These are phyloP conservation scores for Hapsidospora chrysogenum DNA, from an alignment of 495 filamentous ascomycete genomes.

Conservation along the genomic window DNA sequence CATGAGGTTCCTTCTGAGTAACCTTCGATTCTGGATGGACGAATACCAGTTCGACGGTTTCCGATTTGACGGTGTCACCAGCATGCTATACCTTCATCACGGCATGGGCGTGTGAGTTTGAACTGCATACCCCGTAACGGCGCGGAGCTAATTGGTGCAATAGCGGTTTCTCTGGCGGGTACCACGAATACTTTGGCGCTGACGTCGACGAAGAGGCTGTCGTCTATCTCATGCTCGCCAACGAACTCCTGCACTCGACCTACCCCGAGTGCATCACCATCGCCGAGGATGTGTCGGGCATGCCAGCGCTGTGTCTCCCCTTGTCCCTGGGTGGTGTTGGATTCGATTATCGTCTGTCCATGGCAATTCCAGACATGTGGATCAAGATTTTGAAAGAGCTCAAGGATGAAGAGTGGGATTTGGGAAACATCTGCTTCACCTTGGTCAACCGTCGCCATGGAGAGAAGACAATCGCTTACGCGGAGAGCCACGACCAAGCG, in stretches of 20 bases:
- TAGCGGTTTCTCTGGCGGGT: slow-evolving; percentile 93
- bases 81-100: slow-evolving; percentile 92
- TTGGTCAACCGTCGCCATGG: slow-evolving; percentile 86
- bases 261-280: slow-evolving; percentile 81
- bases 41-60: slow-evolving; percentile 95
- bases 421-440: slow-evolving; percentile 67
- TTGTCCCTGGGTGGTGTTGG: slow-evolving; percentile 79
- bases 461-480: slow-evolving; percentile 97
- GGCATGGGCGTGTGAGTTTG: slow-evolving; percentile 87
- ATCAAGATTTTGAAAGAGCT: slow-evolving; percentile 96
- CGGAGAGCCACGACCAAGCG: slow-evolving; percentile 96
- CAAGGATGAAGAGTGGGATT: slow-evolving; percentile 84
- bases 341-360: slow-evolving; percentile 93
- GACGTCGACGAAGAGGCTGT: slow-evolving; percentile 90
- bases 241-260: slow-evolving; percentile 82
- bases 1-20: slow-evolving; percentile 81
- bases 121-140: not conserved
- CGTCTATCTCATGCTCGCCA: slow-evolving; percentile 90
- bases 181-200: slow-evolving; percentile 93
- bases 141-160: slow-evolving; percentile 2
- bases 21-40: slow-evolving; percentile 98
- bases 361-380: slow-evolving; percentile 98
- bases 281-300: slow-evolving; percentile 94
- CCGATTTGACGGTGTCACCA: slow-evolving; percentile 94
- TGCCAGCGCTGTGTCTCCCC: slow-evolving; percentile 84